Base-by-base conservation (phyloP, 2,329 filamentous ascomycete species). In the Trichoderma lentiforme region DNA sequence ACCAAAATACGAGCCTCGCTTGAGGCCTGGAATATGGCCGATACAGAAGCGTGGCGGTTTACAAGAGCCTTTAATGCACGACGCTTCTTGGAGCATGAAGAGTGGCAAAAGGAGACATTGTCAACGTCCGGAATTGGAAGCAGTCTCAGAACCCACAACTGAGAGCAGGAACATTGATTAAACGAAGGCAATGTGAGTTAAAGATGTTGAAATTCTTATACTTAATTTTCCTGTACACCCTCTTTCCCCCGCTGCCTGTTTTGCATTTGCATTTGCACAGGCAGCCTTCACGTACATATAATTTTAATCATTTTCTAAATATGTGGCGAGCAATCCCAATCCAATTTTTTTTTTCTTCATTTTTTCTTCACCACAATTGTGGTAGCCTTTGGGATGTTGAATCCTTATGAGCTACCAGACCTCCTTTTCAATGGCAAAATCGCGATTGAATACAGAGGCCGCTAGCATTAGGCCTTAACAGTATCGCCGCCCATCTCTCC, bases 21-120 rank as follows among this genome's bases (percentile, higher is more conserved):
- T n/a, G 89, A 91, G 78, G 87, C 88, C 12, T 91, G 89, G 89
- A 90, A 89, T 78, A 79, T 94, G 74, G 91, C 89, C 0, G 93
- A 95, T 76, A 91, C 90, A 1, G 92, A 95, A 81, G 89, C 90
- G 1, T 95, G 92, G 92, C 89, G 88, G 76, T 95, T 95, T 77
- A 86, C 90, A 6, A 84, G 90, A 47, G 92, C 92, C 0, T 93
- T 88, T 74, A 82, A 90, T 65, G 91, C 91, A 21, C 83, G 92
- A 47, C 83, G 87, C 56, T 82, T 85, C 30, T 84, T 91, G 60
- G 92, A 94, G 83, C 83, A 91, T 71, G 79, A 84, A 75, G 84
- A 87, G 76, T 95, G 92, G 91, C 91, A 93, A 78, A 87, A 90
- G 73, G 53, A 56, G 9, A 75, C 93, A 88, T 78, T 87, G 86